A percentile compares a stretch with the other conserved stretches of the same genome.
These are phyloP conservation scores for Cyberlindnera euphorbiiphila DNA, from an alignment of 805 yeast genomes.

Conservation along the genomic window DNA sequence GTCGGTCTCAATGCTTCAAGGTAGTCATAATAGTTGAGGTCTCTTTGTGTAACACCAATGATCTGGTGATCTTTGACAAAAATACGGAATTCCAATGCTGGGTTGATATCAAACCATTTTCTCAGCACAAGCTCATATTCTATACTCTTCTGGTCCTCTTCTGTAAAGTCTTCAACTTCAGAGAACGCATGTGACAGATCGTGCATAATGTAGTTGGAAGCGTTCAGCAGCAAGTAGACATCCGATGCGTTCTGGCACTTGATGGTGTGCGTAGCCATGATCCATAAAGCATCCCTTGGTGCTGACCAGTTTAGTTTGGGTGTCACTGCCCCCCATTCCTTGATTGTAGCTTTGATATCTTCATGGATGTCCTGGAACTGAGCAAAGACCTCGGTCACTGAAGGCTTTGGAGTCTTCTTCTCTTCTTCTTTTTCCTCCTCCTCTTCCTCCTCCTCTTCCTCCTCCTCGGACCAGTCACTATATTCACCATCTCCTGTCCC, in stretches of 20 bases:
- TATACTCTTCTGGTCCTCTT: slow-evolving; percentile 12
- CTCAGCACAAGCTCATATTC: slow-evolving; percentile 66
- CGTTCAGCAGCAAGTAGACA: slow-evolving; percentile 72
- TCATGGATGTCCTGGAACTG: slow-evolving; percentile 60
- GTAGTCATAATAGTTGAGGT: slow-evolving; percentile 76
- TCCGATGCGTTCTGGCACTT: slow-evolving; percentile 71
- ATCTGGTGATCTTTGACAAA: slow-evolving; percentile 64
- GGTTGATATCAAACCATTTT: slow-evolving; percentile 80
- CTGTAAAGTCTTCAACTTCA: slow-evolving; percentile 35
- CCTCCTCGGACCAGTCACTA: slow-evolving; percentile 65
- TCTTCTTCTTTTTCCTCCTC: slow-evolving; percentile 17
- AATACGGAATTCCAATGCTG: slow-evolving; percentile 88
- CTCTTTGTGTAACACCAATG: slow-evolving; percentile 80
- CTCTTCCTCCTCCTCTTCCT: slow-evolving; percentile 21
- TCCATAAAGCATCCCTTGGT: slow-evolving; percentile 95
- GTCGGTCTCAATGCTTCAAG: slow-evolving; percentile 48
- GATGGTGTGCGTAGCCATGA: slow-evolving; percentile 70
- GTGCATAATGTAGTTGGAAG: slow-evolving; percentile 84
- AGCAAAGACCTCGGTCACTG: slow-evolving; percentile 26
- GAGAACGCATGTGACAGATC: slow-evolving; percentile 75
- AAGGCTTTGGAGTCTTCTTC: slow-evolving; percentile 10
- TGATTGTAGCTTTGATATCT: slow-evolving; percentile 42
- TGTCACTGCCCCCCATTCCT: slow-evolving; percentile 54
- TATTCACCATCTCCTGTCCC: slow-evolving; percentile 59
- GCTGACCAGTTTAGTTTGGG: slow-evolving; percentile 98